These are phyloP conservation scores for Paramyrothecium sp. DNA, from an alignment of 2,329 filamentous ascomycete genomes.

Conservation along the genomic window DNA sequence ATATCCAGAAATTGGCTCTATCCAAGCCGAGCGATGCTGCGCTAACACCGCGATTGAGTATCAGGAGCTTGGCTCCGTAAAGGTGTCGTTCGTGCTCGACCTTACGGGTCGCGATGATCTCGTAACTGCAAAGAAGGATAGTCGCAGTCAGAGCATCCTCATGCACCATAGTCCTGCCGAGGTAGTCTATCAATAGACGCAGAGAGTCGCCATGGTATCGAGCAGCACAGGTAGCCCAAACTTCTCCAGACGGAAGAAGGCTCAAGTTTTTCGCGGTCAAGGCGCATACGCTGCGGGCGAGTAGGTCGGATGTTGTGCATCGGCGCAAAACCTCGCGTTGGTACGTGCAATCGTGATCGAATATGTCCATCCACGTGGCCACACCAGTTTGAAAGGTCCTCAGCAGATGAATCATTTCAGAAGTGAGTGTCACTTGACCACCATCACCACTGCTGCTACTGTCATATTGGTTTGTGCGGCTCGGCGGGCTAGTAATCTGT, in stretches of 20 bases:
- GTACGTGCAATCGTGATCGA: constrained; percentile 4
- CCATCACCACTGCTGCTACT: background rate
- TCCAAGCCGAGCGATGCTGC: constrained; percentile 1
- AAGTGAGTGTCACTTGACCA: background rate
- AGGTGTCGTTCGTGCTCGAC: constrained; percentile 5
- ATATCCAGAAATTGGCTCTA: constrained; percentile 10
- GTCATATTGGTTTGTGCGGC: background rate
- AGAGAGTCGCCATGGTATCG: constrained; percentile 5
- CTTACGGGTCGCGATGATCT: constrained; percentile 2
- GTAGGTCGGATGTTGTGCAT: constrained; percentile 3
- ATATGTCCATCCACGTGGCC: constrained; percentile 8
- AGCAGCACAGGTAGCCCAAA: constrained; percentile 2
- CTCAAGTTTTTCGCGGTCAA: constrained; percentile 6
- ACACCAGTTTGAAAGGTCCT: constrained; percentile 2
- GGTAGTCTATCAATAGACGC: background rate
- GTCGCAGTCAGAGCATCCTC: constrained; percentile 2
- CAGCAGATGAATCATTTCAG: constrained; percentile 2
- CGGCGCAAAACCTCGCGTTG: constrained; percentile 3
- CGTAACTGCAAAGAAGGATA: constrained; percentile 8
- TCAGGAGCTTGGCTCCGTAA: constrained; percentile 5
- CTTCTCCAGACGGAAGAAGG: background rate
- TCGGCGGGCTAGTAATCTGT: background rate
- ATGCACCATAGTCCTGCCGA: background rate
- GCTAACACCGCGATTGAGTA: background rate
- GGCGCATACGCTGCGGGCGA: constrained; percentile 4